Percentiles rank a stretch among this genome's conserved stretches.
Conservation (phyloP, 768 basidiomycete species). For the Macrolepiota albuminosa region DNA sequence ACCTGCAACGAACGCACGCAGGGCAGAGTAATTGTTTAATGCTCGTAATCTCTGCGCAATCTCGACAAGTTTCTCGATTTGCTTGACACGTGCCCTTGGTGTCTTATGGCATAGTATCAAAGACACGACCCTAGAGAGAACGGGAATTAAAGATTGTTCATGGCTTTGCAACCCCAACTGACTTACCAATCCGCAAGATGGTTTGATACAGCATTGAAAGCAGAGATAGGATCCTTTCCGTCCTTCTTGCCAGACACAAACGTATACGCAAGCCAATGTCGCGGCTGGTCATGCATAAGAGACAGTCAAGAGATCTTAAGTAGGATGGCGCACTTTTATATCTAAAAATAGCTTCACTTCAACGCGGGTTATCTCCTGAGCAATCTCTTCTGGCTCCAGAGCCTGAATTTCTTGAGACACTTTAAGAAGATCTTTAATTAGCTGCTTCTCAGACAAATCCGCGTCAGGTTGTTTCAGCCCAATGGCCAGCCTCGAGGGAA, state of each 20-base stretch:
- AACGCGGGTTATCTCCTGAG: conserved; percentile 80
- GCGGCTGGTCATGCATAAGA: conserved; percentile 47
- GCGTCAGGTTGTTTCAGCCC: conserved; percentile 24
- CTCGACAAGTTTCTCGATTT: conserved; percentile 87
- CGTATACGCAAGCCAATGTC: conserved; percentile 82
- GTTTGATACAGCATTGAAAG: conserved; percentile 74
- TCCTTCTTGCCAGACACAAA: conserved; percentile 66
- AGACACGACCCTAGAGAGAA: conserved; percentile 70
- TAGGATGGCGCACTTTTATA: conserved; percentile 57
- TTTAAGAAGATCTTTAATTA: conserved; percentile 58
- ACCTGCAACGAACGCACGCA: conserved; percentile 92
- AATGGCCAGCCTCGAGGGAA: conserved; percentile 38
- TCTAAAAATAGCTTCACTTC: conserved; percentile 65
- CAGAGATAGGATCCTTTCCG: conserved; percentile 63
- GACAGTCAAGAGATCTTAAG: conserved; percentile 2
- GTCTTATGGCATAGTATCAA: conserved; percentile 87
- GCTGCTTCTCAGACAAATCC: conserved; percentile 48
- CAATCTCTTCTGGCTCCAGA: conserved; percentile 63
- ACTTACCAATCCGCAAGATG: conserved; percentile 79
- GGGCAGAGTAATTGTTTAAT: conserved; percentile 88
- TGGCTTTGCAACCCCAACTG: not conserved
- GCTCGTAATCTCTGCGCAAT: conserved; percentile 77
- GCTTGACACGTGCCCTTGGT: conserved; percentile 64
- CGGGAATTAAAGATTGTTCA: not conserved
- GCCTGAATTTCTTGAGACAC: conserved; percentile 53